Conservation (phyloP, 148 eudicot genomes). For the Beta vulgaris region DNA sequence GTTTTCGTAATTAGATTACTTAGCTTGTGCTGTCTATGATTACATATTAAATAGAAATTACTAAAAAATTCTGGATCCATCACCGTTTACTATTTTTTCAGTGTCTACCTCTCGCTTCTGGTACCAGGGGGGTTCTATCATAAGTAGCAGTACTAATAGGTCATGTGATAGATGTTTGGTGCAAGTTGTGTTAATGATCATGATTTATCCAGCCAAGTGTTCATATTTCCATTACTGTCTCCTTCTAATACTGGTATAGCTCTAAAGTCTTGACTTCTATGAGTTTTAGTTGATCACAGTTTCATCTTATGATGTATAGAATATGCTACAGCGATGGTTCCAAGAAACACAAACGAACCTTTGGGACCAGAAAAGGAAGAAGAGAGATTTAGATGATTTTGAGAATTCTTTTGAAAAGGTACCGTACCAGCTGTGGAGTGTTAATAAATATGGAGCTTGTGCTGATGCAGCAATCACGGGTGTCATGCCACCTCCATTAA, state of each 20-base stretch:
- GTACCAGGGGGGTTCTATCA: background rate
- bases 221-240: background rate
- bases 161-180: background rate
- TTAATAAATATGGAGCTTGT: constrained; percentile 79
- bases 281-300: constrained; percentile 12
- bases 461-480: constrained; percentile 96
- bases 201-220: background rate
- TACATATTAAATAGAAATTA: too few species aligned
- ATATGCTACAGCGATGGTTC: constrained; percentile 71
- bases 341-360: constrained; percentile 48
- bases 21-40: too few species aligned
- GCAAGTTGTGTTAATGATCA: background rate
- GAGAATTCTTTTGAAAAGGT: constrained; percentile 49
- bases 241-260: background rate
- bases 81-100: background rate
- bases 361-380: constrained; percentile 48
- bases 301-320: constrained; percentile 50
- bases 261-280: background rate
- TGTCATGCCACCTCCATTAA: constrained; percentile 87
- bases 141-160: background rate
- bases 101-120: background rate
- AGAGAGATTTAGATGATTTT: constrained; percentile 37
- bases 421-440: constrained; percentile 93
- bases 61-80: background rate
- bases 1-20: too few species aligned